Percentiles rank a stretch among this genome's conserved stretches.
These are phyloP conservation scores for Rubus idaeus DNA, from an alignment of 306 rosid species.

Conservation along the genomic window DNA sequence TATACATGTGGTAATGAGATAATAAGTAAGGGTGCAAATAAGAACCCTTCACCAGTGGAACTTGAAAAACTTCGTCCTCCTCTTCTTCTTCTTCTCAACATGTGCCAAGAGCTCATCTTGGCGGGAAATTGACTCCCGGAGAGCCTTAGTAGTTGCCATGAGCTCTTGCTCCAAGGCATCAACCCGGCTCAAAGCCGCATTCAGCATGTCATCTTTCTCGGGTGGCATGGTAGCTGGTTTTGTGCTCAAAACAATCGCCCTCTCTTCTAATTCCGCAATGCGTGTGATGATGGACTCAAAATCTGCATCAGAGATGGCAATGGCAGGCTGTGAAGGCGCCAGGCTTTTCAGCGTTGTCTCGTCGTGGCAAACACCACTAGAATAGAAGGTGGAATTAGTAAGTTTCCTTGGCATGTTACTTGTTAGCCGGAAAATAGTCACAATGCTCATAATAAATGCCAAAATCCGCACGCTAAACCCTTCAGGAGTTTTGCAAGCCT, in stretches of 20 bases:
- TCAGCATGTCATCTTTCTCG: background rate
- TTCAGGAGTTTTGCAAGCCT: background rate
- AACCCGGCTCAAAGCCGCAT: background rate
- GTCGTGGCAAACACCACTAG: background rate
- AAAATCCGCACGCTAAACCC: background rate
- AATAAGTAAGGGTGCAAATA: background rate
- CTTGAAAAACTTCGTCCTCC: background rate
- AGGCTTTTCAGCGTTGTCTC: background rate
- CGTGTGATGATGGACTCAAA: conserved; percentile 2
- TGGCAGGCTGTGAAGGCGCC: background rate
- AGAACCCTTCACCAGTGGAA: background rate
- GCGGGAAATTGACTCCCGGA: background rate
- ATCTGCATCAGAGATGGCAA: background rate
- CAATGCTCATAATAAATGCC: conserved; percentile 3
- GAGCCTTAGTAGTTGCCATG: conserved; percentile 9
- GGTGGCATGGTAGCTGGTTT: background rate
- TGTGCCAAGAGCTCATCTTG: conserved; percentile 15
- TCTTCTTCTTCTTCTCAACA: conserved; percentile 18
- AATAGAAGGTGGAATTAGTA: conserved; percentile 15
- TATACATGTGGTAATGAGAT: background rate
- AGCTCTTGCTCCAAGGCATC: conserved; percentile 21
- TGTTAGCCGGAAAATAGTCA: background rate
- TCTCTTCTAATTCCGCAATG: conserved; percentile 9
- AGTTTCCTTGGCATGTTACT: conserved; percentile 14
- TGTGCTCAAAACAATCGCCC: background rate